Evolutionary conservation across 2,329 filamentous ascomycete genomes (phyloP).

Genomic region (Immersiporthe knoxdaviesiana): DNA sequence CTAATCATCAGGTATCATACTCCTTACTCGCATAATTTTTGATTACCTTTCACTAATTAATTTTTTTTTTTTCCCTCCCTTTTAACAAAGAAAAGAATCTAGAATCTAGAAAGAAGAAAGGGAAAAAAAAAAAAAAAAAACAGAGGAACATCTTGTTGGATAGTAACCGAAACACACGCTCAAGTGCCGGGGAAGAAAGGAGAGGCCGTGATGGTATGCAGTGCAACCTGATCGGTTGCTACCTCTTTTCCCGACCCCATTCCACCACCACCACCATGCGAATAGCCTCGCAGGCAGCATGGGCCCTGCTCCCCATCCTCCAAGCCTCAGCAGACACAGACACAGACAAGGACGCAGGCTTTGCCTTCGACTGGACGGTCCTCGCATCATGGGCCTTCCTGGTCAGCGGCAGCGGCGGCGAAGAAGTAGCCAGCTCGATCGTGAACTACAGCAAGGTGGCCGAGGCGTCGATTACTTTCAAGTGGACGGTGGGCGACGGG

Average conservation of each 20-base stretch:
- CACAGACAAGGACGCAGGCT: no score
- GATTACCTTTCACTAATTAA: neutral
- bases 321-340: neutral
- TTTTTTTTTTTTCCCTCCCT: neutral
- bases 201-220: slow-evolving; percentile 3
- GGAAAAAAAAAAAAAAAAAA: neutral
- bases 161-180: neutral
- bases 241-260: neutral
- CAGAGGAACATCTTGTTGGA: neutral
- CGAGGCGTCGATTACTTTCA: neutral
- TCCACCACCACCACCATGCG: slow-evolving; percentile 3
- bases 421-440: neutral
- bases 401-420: neutral
- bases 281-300: neutral
- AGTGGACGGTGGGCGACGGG: neutral
- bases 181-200: neutral
- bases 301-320: neutral
- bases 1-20: neutral
- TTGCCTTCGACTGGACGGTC: neutral
- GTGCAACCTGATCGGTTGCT: neutral
- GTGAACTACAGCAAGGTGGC: neutral
- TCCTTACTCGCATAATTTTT: neutral
- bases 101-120: no score
- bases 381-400: neutral
- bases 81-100: no score